A percentile compares a stretch with the other conserved stretches of the same genome.
These are phyloP conservation scores for Metschnikowia peoriensis DNA, from an alignment of 805 yeast genomes.

Conservation along the genomic window DNA sequence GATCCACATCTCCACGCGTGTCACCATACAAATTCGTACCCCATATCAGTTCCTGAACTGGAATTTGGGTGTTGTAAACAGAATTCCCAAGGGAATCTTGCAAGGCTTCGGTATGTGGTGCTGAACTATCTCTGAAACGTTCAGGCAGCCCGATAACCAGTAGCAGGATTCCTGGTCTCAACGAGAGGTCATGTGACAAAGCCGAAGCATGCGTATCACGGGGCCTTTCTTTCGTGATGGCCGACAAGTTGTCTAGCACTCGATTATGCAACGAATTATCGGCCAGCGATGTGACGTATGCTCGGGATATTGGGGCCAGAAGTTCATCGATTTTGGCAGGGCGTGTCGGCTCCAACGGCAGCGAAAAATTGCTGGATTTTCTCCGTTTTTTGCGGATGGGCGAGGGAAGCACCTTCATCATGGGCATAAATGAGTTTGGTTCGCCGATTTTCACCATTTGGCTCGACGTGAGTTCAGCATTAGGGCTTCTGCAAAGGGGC, in stretches of 20 bases:
- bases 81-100: background rate
- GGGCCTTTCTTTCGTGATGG: background rate
- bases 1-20: conserved; percentile 1
- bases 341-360: conserved; percentile 2
- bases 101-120: too few species aligned
- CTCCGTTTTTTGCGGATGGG: conserved; percentile 10
- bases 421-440: conserved; percentile 43
- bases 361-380: conserved; percentile 6
- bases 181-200: background rate
- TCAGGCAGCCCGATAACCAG: background rate
- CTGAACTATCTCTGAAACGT: too few species aligned
- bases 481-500: conserved; percentile 34
- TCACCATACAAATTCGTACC: background rate
- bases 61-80: background rate
- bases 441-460: conserved; percentile 38
- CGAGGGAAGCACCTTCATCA: conserved; percentile 42
- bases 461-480: conserved; percentile 40
- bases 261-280: background rate
- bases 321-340: background rate
- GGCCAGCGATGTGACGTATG: conserved; percentile 3
- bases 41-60: background rate
- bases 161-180: conserved; percentile 2
- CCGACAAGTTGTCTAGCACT: conserved; percentile 5
- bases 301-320: background rate
- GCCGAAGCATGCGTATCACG: background rate